A percentile compares a stretch with the other conserved stretches of the same genome.
Conservation (phyloP, 306 rosid species). For the Lathyrus oleraceus region DNA sequence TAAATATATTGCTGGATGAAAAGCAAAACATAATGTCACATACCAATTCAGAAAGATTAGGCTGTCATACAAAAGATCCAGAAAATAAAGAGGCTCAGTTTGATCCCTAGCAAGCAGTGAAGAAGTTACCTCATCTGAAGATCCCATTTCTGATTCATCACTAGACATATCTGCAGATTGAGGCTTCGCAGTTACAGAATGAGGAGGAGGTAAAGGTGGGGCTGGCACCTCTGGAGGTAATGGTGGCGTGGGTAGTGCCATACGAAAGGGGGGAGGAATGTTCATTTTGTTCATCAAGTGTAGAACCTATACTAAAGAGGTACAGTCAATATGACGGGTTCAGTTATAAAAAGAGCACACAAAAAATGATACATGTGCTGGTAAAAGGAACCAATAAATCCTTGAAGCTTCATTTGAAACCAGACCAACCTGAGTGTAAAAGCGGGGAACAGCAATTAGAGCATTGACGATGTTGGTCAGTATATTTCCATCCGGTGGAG, state of each 20-base stretch:
- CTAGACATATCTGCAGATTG: constrained; percentile 56
- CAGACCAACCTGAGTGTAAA: constrained; percentile 79
- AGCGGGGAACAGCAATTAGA: constrained; percentile 90
- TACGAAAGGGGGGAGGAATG: too few relatives aligned
- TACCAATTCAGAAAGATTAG: constrained; percentile 14
- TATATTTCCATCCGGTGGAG: constrained; percentile 95
- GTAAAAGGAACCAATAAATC: constrained; percentile 26
- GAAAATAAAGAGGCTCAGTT: constrained; percentile 20
- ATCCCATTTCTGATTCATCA: constrained; percentile 93
- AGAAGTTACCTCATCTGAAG: constrained; percentile 82
- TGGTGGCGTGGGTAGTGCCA: constrained; percentile 97
- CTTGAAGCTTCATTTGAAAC: constrained; percentile 14
- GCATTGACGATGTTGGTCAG: constrained; percentile 90
- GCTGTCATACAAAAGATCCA: constrained; percentile 6
- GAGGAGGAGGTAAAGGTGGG: constrained; percentile 55
- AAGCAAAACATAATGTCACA: not conserved
- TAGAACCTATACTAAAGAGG: constrained; percentile 59
- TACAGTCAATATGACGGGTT: constrained; percentile 33
- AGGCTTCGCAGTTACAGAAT: constrained; percentile 46
- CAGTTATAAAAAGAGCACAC: constrained; percentile 9
- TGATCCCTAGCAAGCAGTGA: constrained; percentile 16
- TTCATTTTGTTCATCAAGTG: constrained; percentile 98
- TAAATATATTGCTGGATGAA: not conserved
- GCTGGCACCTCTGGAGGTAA: constrained; percentile 72
- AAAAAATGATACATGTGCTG: constrained; percentile 22